Evolutionary conservation across 2,329 filamentous ascomycete genomes (phyloP).

Genomic region (Trichoderma endophyticum): DNA sequence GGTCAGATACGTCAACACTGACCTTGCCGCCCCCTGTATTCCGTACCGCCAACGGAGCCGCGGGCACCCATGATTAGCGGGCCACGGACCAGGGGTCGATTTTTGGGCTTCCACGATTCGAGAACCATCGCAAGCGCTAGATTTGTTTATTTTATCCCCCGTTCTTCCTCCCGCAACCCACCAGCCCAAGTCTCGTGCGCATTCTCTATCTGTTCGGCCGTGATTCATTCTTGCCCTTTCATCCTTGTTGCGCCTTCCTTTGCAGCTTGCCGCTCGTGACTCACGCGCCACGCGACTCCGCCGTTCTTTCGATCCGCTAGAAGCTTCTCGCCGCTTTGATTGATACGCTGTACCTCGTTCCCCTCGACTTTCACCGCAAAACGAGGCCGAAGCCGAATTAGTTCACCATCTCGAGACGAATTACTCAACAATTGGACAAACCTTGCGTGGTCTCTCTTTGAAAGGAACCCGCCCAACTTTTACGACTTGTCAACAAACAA

Average conservation of each 20-base stretch:
- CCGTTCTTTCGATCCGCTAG: constrained; percentile 13
- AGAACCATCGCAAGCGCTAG: constrained; percentile 4
- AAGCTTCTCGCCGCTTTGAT: not conserved
- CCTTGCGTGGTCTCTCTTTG: not conserved
- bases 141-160: constrained; percentile 13
- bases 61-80: constrained; percentile 8
- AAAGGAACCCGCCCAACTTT: not conserved
- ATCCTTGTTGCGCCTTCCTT: constrained; percentile 11
- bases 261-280: constrained; percentile 1
- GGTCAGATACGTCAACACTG: not conserved
- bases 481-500: not conserved
- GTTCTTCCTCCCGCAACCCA: constrained; percentile 3
- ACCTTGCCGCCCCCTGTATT: not conserved
- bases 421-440: not conserved
- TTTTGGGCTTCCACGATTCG: constrained; percentile 7
- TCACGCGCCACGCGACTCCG: constrained; percentile 16
- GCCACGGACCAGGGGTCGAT: not conserved
- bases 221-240: constrained; percentile 3
- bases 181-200: constrained; percentile 4
- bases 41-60: not conserved
- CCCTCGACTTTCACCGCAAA: not conserved
- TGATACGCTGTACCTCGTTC: not conserved
- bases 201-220: not conserved
- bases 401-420: not conserved
- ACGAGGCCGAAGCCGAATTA: not conserved